phyloP scores from a whole-genome alignment of 768 basidiomycete species.

The Stropharia rugosoannulata region DNA sequence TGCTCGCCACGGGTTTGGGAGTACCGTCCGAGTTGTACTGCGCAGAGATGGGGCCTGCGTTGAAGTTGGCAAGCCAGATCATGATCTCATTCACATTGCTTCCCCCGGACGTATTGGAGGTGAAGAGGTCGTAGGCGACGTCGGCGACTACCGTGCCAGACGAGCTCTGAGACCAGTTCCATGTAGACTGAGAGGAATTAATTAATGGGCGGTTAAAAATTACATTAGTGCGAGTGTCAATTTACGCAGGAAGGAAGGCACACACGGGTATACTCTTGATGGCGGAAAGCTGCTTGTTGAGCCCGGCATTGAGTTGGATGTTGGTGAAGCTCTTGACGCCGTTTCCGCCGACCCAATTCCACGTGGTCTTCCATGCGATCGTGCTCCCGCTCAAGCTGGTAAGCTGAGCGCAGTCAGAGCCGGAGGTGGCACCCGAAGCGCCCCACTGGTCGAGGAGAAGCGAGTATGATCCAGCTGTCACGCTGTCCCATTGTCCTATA shows the following conservation, averaged over 20 bases:
- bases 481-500: conserved; percentile 52
- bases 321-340: conserved; percentile 65
- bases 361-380: conserved; percentile 51
- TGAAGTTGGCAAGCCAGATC: conserved; percentile 64
- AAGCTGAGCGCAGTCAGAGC: conserved; percentile 51
- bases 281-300: conserved; percentile 52
- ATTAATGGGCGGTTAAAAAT: neutral
- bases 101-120: conserved; percentile 48
- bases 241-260: neutral
- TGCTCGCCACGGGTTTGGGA: conserved; percentile 43
- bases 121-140: conserved; percentile 67
- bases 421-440: conserved; percentile 36
- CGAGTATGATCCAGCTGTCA: conserved; percentile 44
- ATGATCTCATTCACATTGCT: conserved; percentile 52
- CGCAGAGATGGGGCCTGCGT: conserved; percentile 57
- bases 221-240: neutral
- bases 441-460: conserved; percentile 53
- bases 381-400: conserved; percentile 38
- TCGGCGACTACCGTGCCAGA: conserved; percentile 47
- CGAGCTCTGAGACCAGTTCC: conserved; percentile 53
- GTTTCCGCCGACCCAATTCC: conserved; percentile 51
- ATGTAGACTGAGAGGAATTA: conserved; percentile 40
- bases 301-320: conserved; percentile 45
- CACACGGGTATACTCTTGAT: conserved; percentile 58
- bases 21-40: conserved; percentile 44